Percentiles rank a stretch among this genome's conserved stretches.
Conservation (phyloP, 2,329 filamentous ascomycete species). For the Apiospora pterosperma region DNA sequence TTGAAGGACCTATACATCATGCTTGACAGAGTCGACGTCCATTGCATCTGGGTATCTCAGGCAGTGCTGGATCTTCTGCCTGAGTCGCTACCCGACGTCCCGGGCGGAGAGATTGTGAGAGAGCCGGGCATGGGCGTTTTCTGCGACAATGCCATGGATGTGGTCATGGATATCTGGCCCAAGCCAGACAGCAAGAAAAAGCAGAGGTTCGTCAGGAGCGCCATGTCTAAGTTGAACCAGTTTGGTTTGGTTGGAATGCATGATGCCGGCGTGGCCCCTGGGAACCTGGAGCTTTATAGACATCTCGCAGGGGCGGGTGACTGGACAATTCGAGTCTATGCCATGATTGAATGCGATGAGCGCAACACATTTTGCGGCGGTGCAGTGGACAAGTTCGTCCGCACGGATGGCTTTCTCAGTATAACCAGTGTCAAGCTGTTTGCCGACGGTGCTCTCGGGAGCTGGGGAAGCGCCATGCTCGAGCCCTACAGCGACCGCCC, state of each 20-base stretch:
- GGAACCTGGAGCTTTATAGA: conserved; percentile 51
- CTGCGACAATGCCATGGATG: conserved; percentile 70
- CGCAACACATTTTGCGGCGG: conserved; percentile 62
- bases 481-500: conserved; percentile 65
- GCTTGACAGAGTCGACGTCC: conserved; percentile 67
- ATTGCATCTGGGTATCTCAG: conserved; percentile 67
- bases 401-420: conserved; percentile 47
- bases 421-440: conserved; percentile 68
- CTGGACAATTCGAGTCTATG: conserved; percentile 62
- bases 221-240: conserved; percentile 60
- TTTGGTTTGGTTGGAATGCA: conserved; percentile 67
- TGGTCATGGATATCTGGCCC: conserved; percentile 55
- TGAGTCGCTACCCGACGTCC: conserved; percentile 45
- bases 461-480: conserved; percentile 70
- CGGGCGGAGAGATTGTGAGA: conserved; percentile 61
- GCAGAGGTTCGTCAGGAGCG: conserved; percentile 51
- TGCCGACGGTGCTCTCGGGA: conserved; percentile 66
- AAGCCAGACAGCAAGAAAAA: conserved; percentile 51
- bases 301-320: conserved; percentile 46
- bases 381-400: conserved; percentile 40
- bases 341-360: conserved; percentile 64
- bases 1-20: conserved; percentile 61
- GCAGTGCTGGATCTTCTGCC: conserved; percentile 61
- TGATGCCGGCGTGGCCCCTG: conserved; percentile 60
- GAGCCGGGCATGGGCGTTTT: conserved; percentile 65